phyloP scores from a whole-genome alignment of 768 basidiomycete genomes.

The Trametes punicea region DNA sequence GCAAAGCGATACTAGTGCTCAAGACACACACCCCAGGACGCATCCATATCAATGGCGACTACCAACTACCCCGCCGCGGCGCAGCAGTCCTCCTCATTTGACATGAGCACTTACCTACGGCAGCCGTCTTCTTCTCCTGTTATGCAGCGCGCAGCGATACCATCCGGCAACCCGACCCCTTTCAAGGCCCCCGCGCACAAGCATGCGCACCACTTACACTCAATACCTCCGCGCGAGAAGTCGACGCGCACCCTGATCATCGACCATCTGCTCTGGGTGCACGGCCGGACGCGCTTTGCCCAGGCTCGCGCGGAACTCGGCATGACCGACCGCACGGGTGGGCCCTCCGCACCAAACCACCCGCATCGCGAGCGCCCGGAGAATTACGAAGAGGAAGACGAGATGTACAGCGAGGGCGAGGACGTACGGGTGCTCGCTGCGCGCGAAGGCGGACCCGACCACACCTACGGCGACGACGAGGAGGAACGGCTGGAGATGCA shows the following conservation, averaged over 20 bases:
- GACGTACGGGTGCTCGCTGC: constrained; percentile 41
- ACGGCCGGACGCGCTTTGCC: constrained; percentile 74
- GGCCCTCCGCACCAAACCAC: constrained; percentile 56
- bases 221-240: constrained; percentile 84
- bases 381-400: constrained; percentile 73
- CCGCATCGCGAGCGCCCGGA: constrained; percentile 67
- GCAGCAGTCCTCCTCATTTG: constrained; percentile 14
- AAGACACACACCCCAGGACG: neutral
- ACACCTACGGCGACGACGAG: constrained; percentile 53
- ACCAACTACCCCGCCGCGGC: constrained; percentile 7
- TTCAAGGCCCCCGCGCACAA: constrained; percentile 80
- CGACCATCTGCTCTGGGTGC: constrained; percentile 86
- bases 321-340: constrained; percentile 80
- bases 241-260: constrained; percentile 86
- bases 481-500: constrained; percentile 54
- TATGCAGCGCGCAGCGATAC: constrained; percentile 22
- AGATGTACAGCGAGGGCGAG: constrained; percentile 64
- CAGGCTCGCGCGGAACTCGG: constrained; percentile 84
- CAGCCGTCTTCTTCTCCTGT: constrained; percentile 24
- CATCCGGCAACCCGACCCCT: constrained; percentile 24
- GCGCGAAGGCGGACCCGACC: constrained; percentile 48
- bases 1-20: no score
- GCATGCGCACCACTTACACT: constrained; percentile 84
- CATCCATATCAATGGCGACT: constrained; percentile 11
- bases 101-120: constrained; percentile 18